Conservation (phyloP, 768 basidiomycete species). For the Tubosaeta sp. region DNA sequence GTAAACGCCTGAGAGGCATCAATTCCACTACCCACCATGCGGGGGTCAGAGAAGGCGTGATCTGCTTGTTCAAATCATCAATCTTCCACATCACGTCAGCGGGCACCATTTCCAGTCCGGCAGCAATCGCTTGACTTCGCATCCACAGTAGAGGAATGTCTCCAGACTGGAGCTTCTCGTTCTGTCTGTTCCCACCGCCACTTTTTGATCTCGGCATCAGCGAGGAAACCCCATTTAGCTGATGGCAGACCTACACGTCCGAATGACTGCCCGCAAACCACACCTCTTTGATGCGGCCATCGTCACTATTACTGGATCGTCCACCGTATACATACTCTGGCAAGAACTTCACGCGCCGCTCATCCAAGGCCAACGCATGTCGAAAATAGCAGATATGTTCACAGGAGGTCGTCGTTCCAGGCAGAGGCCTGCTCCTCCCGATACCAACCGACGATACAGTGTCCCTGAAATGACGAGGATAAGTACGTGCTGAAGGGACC, state of each 20-base stretch:
- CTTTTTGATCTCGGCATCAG: constrained; percentile 10
- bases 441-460: constrained; percentile 46
- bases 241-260: constrained; percentile 31
- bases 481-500: not conserved
- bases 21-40: constrained; percentile 25
- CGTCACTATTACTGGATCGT: constrained; percentile 5
- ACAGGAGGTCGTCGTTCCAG: constrained; percentile 27
- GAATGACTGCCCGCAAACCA: constrained; percentile 42
- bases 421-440: constrained; percentile 27
- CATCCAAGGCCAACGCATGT: constrained; percentile 46
- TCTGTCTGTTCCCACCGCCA: constrained; percentile 27
- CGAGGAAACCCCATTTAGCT: not conserved
- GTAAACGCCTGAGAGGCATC: constrained; percentile 21
- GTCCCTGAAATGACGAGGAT: constrained; percentile 31
- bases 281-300: constrained; percentile 35
- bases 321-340: constrained; percentile 40
- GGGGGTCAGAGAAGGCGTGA: constrained; percentile 12
- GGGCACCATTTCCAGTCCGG: constrained; percentile 20
- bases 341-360: constrained; percentile 43
- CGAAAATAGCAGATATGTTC: constrained; percentile 40
- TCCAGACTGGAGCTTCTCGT: constrained; percentile 26
- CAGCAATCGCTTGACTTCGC: constrained; percentile 27
- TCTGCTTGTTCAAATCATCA: constrained; percentile 22
- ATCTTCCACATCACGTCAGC: constrained; percentile 27
- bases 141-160: constrained; percentile 30